These are phyloP conservation scores for Suillus weaverae DNA, from an alignment of 768 basidiomycete species.

Conservation along the genomic window DNA sequence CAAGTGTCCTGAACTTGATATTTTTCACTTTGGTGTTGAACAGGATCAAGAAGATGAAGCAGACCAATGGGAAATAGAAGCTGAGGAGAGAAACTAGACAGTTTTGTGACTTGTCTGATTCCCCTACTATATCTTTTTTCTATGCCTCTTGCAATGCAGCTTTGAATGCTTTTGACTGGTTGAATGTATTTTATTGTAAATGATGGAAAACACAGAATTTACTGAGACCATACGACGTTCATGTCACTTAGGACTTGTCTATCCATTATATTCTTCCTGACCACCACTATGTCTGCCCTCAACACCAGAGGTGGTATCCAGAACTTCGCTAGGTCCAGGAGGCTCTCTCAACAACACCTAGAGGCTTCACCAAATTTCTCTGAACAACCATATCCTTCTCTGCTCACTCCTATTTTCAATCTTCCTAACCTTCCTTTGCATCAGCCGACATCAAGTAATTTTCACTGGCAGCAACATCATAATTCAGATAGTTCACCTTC, in stretches of 20 bases:
- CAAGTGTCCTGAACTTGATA: neutral
- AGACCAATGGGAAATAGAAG: neutral
- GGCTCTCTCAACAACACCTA: neutral
- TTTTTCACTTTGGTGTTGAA: slow-evolving; percentile 1
- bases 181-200: too few species aligned
- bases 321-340: neutral
- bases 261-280: too few species aligned
- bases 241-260: too few species aligned
- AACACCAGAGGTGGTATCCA: neutral
- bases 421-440: neutral
- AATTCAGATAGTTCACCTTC: neutral
- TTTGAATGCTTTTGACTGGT: too few species aligned
- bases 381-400: neutral
- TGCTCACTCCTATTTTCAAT: neutral
- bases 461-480: neutral
- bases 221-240: too few species aligned
- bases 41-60: slow-evolving; percentile 1
- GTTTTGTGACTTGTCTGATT: too few species aligned
- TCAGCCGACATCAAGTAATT: neutral
- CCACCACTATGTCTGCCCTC: neutral
- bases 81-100: slow-evolving; percentile 5
- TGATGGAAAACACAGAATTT: too few species aligned
- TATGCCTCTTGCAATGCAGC: too few species aligned
- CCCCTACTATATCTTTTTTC: too few species aligned
- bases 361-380: neutral